Percentiles rank a stretch among this genome's conserved stretches.
Evolutionary conservation across 176 grass and related monocot species (phyloP).

Genomic region (Musa acuminata): DNA sequence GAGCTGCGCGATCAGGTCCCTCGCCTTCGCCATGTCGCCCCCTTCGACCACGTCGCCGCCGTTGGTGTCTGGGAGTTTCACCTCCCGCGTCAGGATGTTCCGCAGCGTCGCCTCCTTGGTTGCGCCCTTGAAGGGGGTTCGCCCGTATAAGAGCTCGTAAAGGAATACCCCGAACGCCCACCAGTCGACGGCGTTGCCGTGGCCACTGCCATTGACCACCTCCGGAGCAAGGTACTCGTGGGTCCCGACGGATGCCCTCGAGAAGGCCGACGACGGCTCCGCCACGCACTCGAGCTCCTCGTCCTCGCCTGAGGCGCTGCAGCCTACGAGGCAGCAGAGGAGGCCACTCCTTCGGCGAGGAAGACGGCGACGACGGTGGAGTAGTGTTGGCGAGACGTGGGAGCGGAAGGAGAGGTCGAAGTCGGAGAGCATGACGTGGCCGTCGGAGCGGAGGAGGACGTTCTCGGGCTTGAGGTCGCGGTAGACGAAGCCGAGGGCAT

Average conservation of each 20-base stretch:
- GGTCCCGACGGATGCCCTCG: constrained; percentile 79
- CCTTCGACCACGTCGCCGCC: constrained; percentile 14
- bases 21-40: constrained; percentile 43
- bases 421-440: constrained; percentile 82
- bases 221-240: constrained; percentile 93
- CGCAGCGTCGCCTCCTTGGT: constrained; percentile 76
- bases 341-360: background rate
- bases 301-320: constrained; percentile 3
- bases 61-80: constrained; percentile 42
- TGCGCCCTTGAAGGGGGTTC: constrained; percentile 78
- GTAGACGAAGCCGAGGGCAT: constrained; percentile 86
- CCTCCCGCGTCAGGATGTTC: constrained; percentile 73
- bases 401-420: constrained; percentile 77
- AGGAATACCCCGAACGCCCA: constrained; percentile 93
- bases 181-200: constrained; percentile 92
- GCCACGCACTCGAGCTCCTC: constrained; percentile 74
- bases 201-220: constrained; percentile 54
- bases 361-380: constrained; percentile 30
- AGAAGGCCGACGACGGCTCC: constrained; percentile 57
- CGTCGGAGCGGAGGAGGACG: constrained; percentile 65
- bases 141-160: constrained; percentile 83
- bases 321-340: background rate
- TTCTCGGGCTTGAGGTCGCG: constrained; percentile 97
- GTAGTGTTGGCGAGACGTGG: constrained; percentile 48
- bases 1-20: constrained; percentile 47